Percentiles rank a stretch among this genome's conserved stretches.
phyloP scores from a whole-genome alignment of 352 stramenopile species.

The Globisporangium parvum region DNA sequence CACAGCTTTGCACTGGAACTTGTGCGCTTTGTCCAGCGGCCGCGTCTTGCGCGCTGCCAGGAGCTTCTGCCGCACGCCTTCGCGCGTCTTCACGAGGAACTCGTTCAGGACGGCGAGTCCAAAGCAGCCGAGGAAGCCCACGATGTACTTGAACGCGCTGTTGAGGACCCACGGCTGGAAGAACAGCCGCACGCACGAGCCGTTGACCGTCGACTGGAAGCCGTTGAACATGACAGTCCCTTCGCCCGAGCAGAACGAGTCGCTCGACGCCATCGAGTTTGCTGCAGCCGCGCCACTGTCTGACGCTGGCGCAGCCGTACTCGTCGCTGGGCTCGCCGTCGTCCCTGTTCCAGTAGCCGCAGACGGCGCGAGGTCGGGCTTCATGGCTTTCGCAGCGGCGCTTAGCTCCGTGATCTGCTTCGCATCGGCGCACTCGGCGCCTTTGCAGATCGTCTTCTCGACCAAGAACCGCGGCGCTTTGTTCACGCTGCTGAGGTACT shows the following conservation, averaged over 20 bases:
- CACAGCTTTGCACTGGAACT: slow-evolving; percentile 54
- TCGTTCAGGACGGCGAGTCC: slow-evolving; percentile 62
- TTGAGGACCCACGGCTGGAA: slow-evolving; percentile 80
- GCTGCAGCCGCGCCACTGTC: slow-evolving; percentile 14
- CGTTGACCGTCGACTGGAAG: slow-evolving; percentile 70
- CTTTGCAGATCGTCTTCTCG: slow-evolving; percentile 45
- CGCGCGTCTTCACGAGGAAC: slow-evolving; percentile 48
- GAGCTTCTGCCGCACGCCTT: slow-evolving; percentile 41
- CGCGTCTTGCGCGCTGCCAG: slow-evolving; percentile 29
- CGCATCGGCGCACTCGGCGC: slow-evolving; percentile 46
- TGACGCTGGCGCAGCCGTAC: slow-evolving; percentile 13
- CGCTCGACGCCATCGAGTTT: slow-evolving; percentile 11
- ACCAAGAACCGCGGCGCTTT: slow-evolving; percentile 43
- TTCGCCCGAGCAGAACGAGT: slow-evolving; percentile 52
- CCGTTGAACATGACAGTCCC: slow-evolving; percentile 81
- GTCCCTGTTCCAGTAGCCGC: slow-evolving; percentile 11
- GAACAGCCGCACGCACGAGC: slow-evolving; percentile 66
- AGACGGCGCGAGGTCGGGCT: slow-evolving; percentile 21
- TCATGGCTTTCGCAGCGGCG: slow-evolving; percentile 33
- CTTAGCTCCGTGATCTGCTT: slow-evolving; percentile 53
- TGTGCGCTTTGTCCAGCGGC: slow-evolving; percentile 41
- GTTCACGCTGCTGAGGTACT: slow-evolving; percentile 60
- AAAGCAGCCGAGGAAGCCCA: slow-evolving; percentile 66
- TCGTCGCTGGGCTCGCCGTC: slow-evolving; percentile 13
- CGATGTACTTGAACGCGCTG: slow-evolving; percentile 61